Base-by-base conservation (phyloP, 192 early-diverging fungal genomes). In the Coemansia sp. region DNA sequence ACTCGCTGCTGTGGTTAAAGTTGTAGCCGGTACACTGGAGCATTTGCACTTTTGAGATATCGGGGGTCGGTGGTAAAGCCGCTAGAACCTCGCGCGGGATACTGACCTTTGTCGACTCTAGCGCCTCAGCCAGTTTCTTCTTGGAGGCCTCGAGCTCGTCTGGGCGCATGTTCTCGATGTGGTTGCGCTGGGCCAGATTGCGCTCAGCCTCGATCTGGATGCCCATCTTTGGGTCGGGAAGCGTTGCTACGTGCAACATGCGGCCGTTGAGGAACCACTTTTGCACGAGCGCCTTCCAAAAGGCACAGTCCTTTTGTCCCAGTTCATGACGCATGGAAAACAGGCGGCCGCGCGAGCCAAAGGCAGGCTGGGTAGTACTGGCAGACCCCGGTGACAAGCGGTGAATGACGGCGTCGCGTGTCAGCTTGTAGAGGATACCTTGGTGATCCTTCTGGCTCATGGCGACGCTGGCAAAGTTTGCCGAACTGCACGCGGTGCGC, bases 61-160 rank as follows among this genome's bases (percentile, higher is more conserved):
- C 87, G 2, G 93, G 89, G 8, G 90, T 85, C 1, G 87, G 83
- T 2, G 93, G 92, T 76, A 94, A 86, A 12, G 63, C 53, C 1
- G 80, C 82, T 29, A 92, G 70, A 22, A 88, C 71, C 2, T 87
- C 85, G 16, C 68, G 67, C n/a, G 91, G 80, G 18, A 91, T 67
- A 29, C 84, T 52, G 37, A 77, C 56, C 45, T 70, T 77, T 52
- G 70, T 73, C 29, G 74, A 62, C 41, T 61, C 82, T 9, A 75
- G 30, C 45, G 53, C 83, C 83, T 35, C 80, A 34, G 47, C 73
- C 34, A 43, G 88, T 85, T 37, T 65, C 64, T 62, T 61, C 7
- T 74, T 84, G 16, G 82, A 80, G 1, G 20, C 45, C 10, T 68
- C 56, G 47, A 58, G 58, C 60, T 68, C 69, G 29, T 37, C 55